Conservation (phyloP, 345 rosid genomes). For the Acer saccharum region DNA sequence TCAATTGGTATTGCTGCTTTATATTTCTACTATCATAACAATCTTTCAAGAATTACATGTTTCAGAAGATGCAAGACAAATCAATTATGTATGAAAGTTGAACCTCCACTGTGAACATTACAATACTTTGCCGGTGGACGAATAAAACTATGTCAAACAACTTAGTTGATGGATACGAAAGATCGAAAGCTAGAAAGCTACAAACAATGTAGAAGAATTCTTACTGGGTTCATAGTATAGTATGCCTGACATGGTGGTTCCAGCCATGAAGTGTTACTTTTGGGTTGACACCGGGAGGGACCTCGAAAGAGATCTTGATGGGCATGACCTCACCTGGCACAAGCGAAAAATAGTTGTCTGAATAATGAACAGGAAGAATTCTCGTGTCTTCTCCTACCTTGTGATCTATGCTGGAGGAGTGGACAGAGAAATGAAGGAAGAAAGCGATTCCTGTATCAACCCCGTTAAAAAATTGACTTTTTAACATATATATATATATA, state of each 20-base stretch:
- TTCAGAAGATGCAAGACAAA: neutral
- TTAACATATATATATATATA: too few relatives aligned
- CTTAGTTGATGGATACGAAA: neutral
- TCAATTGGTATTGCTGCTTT: neutral
- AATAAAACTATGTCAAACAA: neutral
- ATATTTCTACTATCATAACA: neutral
- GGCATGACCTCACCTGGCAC: slow-evolving; percentile 79
- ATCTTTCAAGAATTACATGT: neutral
- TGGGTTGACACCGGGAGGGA: slow-evolving; percentile 69
- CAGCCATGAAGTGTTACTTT: slow-evolving; percentile 74
- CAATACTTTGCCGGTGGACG: neutral
- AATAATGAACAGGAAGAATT: slow-evolving; percentile 92
- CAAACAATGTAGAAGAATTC: neutral
- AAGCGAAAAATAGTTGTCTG: slow-evolving; percentile 87
- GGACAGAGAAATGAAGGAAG: slow-evolving; percentile 85
- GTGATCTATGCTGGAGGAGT: slow-evolving; percentile 39
- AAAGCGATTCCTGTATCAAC: slow-evolving; percentile 71
- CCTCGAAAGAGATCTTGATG: slow-evolving; percentile 66
- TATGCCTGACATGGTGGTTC: slow-evolving; percentile 60
- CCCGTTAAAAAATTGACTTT: too few relatives aligned
- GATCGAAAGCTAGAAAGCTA: neutral
- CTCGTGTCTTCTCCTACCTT: slow-evolving; percentile 82
- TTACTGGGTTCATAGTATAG: slow-evolving; percentile 26
- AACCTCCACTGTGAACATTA: neutral
- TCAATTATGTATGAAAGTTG: neutral